Conservation (phyloP, 1,284 basidiomycete species). For the Exobasidium cylindrosporum region DNA sequence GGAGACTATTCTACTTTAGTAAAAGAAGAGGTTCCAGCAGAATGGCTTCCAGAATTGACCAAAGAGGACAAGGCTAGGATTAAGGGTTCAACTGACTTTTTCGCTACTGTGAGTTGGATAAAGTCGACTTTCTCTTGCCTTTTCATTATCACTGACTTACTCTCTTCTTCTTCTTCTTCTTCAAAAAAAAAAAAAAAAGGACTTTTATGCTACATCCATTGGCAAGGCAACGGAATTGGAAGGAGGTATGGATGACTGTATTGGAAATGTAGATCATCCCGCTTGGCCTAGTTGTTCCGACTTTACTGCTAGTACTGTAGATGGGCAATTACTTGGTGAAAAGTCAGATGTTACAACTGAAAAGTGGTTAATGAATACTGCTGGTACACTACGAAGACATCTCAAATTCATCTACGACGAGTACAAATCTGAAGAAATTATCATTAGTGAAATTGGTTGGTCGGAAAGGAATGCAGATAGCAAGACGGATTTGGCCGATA, state of each 20-base stretch:
- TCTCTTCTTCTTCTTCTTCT: no score
- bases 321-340: conserved; percentile 17
- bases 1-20: conserved; percentile 25
- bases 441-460: conserved; percentile 31
- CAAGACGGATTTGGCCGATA: conserved; percentile 16
- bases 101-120: conserved; percentile 12
- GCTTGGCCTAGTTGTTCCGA: conserved; percentile 24
- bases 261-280: conserved; percentile 18
- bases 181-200: no score
- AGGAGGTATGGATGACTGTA: conserved; percentile 21
- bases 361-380: conserved; percentile 30
- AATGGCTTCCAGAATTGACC: conserved; percentile 22
- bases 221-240: conserved; percentile 10
- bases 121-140: no score
- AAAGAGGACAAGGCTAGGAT: conserved; percentile 20
- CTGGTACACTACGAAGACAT: conserved; percentile 20
- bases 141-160: no score
- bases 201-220: conserved; percentile 17
- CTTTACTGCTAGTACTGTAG: not conserved
- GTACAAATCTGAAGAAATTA: conserved; percentile 18
- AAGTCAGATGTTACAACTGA: conserved; percentile 18
- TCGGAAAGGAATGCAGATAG: conserved; percentile 15
- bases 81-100: conserved; percentile 24
- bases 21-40: conserved; percentile 20
- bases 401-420: conserved; percentile 17